Evolutionary conservation across 345 rosid species (phyloP), one percentile per base, ranked within the genome.

Genomic region (Euphorbia tirucalli): DNA sequence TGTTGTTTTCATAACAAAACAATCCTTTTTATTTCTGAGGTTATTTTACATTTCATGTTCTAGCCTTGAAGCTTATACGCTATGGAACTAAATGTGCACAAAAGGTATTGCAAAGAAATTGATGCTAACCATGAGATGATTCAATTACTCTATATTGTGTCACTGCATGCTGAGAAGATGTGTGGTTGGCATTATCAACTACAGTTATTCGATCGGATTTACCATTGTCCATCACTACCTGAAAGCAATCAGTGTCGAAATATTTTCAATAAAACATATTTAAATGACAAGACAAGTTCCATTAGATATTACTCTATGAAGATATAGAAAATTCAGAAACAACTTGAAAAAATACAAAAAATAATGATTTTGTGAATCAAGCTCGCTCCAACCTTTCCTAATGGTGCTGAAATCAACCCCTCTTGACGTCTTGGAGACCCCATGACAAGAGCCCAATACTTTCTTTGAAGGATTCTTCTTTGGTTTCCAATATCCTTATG

Each of bases 171-270:
- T 89, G 95, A 69, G 92, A 81, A 66, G 90, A 78, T 70, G 77
- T 69, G 11, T 61, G 81, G 65, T 85, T 82, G 18, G 77, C 77
- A 70, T 76, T 68, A 63, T 83, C 84, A 61, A 86, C 70, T 55
- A 92, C 86, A 4, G 90, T 92, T 81, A 90, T 89, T 68, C 97
- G 85, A 73, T 95, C 97, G 70, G 96, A 92, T 83, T 90, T 92
- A 71, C 99, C 97, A 74, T 87, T 84, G 82, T 88, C 97, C 66
- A 90, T 85, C 67, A 41, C 37, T 31, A 59, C 63, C 63, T 59
- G 19, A 27, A 59, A 59, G 37, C 63, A 28, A 58, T 65, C 2
- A 62, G 41, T 39, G 19, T 14, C 49, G 8, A 65, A 44, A 43
- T n/a, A n/a, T n/a, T n/a, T n/a, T 35, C 39, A 35, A 35, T 35